These are phyloP conservation scores for Beauveria pseudobassiana DNA, from an alignment of 2,329 filamentous ascomycete genomes.

Conservation along the genomic window DNA sequence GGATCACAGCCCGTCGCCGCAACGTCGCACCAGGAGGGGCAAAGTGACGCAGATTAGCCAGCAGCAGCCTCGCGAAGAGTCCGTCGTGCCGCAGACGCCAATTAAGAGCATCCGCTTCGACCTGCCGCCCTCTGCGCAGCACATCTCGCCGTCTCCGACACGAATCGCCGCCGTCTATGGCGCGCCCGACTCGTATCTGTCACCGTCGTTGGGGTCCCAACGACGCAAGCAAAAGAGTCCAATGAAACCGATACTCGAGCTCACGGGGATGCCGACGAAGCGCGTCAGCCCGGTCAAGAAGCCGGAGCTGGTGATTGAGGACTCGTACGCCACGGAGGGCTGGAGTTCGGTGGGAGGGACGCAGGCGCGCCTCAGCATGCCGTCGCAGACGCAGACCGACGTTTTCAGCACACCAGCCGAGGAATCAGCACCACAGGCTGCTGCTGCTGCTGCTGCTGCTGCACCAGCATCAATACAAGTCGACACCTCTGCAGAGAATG, in stretches of 20 bases:
- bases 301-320: conserved; percentile 33
- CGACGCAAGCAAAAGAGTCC: conserved; percentile 22
- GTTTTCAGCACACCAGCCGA: conserved; percentile 12
- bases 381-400: conserved; percentile 9
- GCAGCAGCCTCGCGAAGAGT: conserved; percentile 21
- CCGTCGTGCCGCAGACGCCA: conserved; percentile 37
- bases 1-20: conserved; percentile 13
- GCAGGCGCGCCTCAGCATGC: conserved; percentile 13
- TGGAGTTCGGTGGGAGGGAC: conserved; percentile 20
- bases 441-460: background rate
- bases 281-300: conserved; percentile 14
- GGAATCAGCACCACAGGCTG: background rate
- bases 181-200: conserved; percentile 23
- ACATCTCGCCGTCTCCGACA: conserved; percentile 32
- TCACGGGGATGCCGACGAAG: conserved; percentile 16
- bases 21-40: conserved; percentile 13
- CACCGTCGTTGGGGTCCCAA: conserved; percentile 28
- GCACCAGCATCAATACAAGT: background rate
- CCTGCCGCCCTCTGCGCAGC: conserved; percentile 35
- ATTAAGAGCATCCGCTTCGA: conserved; percentile 27
- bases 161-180: conserved; percentile 33
- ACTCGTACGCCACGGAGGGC: conserved; percentile 36
- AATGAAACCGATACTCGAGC: conserved; percentile 14
- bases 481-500: too few species aligned
- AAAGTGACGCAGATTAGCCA: background rate